Base-by-base conservation (phyloP, 129 eudicot species). In the Dittrichia graveolens region DNA sequence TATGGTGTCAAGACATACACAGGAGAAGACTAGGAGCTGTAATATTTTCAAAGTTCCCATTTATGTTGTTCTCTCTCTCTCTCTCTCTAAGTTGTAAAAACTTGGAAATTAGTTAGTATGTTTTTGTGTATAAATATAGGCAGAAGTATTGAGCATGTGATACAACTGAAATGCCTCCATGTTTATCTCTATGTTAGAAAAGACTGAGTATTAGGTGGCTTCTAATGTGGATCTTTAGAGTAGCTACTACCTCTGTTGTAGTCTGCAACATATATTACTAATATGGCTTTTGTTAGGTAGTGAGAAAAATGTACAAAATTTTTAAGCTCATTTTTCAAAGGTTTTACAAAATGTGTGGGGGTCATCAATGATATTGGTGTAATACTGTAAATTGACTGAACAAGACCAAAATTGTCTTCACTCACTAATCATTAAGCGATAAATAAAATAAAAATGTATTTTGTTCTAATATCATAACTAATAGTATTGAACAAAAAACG, bases 131-230 rank as follows among this genome's bases (percentile, higher is more conserved):
- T 69, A 61, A 43, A 73, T 76, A 18, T 57, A 42, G 5, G 57
- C 40, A 31, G 8, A 60, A 54, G 68, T 15, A 16, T 8, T 19
- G 52, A 47, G 80, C 37, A 67, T 55, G 44, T 57, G 66, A 59
- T 47, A 62, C 65, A 76, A 76, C 85, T 52, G 14, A 63, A 74
- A 50, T 43, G 75, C 40, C 80, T 69, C 79, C 67, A 65, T 35
- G 14, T 79, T 78, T 83, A 19, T 61, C 87, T 63, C 71, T 14
- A 12, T 55, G n/a, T 34, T 53, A 55, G 55, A 56, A 53, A 73
- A 65, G 85, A 66, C 41, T 61, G 82, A 83, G 84, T 75, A 38
- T 69, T 75, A 43, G 24, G 50, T 66, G 86, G 84, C 89, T 65
- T 55, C 42, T 52, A 78, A 61, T 75, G 53, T 74, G 86, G 89